Base-by-base conservation (phyloP, 208 protist species). In the Dictyostelium gargantuum region DNA sequence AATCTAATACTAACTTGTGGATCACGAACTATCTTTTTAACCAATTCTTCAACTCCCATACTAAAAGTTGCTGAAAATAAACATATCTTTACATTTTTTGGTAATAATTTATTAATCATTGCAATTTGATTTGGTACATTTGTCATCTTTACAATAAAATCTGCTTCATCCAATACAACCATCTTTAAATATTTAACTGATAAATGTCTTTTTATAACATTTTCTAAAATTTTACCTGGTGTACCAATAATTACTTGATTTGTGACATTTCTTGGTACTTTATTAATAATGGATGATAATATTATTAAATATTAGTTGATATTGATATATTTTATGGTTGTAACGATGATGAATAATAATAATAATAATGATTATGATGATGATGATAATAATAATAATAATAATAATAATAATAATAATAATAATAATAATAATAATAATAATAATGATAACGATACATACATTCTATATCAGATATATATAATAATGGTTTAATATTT, bases 81-180 rank as follows among this genome's bases (percentile, higher is more conserved):
- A 10, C 42, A 40, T 32, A 74, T 23, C 11, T 84, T 56, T 35
- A 68, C n/a, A 42, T 35, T 44, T 6, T 46, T 32, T 86, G 58
- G 80, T 52, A 94, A 32, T 15, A 66, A 86, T 63, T 85, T 82
- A 19, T 91, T 68, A 15, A 97, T 89, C n/a, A 46, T 35, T 23
- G 93, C 19, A 19, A 82, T 86, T 63, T 97, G 85, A 32, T 94
- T 85, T 38, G 29, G 50, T 48, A 96, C 63, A 73, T 93, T 95
- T 50, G 80, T 85, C 10, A 40, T 21, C 21, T 73, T 91, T 32
- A 97, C 63, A 91, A 97, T 95, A 5, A 89, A 68, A 74, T 97
- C 96, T 15, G 96, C 96, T 80, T 97, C 95, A 91, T 97, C 96
- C 32, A 96, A 85, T 6, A 97, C 95, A 42, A 97, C 81, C 35